Conservation (phyloP, 2,329 filamentous ascomycete genomes). For the Aspergillus pseudoviridinutans region DNA sequence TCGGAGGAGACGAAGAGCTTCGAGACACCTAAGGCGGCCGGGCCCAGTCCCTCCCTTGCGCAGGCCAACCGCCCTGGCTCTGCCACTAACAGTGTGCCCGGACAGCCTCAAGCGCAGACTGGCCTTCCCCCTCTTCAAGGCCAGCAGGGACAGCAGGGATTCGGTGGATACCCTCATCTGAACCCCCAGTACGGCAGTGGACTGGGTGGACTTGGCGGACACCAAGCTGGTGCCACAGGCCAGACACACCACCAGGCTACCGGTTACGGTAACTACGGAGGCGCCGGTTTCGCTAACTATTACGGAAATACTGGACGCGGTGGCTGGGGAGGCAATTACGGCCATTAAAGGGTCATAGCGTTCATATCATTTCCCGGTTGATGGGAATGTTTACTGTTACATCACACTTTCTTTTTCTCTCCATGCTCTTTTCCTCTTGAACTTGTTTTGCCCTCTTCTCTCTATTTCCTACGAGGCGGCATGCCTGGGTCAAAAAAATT, state of each 20-base stretch:
- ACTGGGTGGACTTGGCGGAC: slow-evolving; percentile 39
- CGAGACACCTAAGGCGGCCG: slow-evolving; percentile 53
- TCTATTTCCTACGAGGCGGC: slow-evolving; percentile 10
- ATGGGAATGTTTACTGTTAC: slow-evolving; percentile 17
- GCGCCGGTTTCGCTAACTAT: slow-evolving; percentile 41
- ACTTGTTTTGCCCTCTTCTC: slow-evolving; percentile 4
- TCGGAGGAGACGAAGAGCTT: slow-evolving; percentile 58
- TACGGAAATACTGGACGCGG: slow-evolving; percentile 42
- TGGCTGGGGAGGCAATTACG: slow-evolving; percentile 47
- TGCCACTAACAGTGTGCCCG: slow-evolving; percentile 55
- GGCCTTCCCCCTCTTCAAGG: slow-evolving; percentile 53
- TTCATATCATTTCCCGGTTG: slow-evolving; percentile 20
- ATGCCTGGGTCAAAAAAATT: slow-evolving; percentile 6
- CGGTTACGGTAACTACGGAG: slow-evolving; percentile 42
- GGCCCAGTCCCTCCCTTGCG: slow-evolving; percentile 58
- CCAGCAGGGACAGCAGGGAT: slow-evolving; percentile 52
- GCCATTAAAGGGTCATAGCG: slow-evolving; percentile 36
- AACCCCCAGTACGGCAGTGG: slow-evolving; percentile 53
- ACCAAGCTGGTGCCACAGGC: slow-evolving; percentile 36
- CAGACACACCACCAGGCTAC: slow-evolving; percentile 40
- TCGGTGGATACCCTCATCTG: slow-evolving; percentile 54
- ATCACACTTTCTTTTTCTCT: slow-evolving; percentile 2
- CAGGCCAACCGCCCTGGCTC: slow-evolving; percentile 62
- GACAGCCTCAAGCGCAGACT: slow-evolving; percentile 48
- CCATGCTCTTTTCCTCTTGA: neutral